Evolutionary conservation across 768 basidiomycete genomes (phyloP), one percentile per base, ranked within the genome.

Genomic region (Mycena filopes): DNA sequence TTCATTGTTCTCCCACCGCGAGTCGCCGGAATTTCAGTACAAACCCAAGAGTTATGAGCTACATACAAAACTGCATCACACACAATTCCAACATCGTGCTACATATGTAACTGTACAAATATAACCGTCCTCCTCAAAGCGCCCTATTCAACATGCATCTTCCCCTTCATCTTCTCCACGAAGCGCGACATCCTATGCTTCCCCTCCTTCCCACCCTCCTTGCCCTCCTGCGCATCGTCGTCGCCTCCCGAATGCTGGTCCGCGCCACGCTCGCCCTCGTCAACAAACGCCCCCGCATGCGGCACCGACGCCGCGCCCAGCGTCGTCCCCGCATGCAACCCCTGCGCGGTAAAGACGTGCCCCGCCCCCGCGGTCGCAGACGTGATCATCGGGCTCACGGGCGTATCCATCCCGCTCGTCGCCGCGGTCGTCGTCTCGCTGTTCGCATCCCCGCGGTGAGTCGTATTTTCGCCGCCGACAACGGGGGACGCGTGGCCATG

Each of bases 111-210:
- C n/a, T n/a, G n/a, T n/a, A n/a, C n/a, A n/a, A n/a, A n/a, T n/a
- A n/a, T n/a, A n/a, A n/a, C n/a, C n/a, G n/a, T n/a, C n/a, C n/a
- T 33, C 31, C 5, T 33, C 31, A 33, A 33, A 33, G 12, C 7
- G 31, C 31, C 36, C 29, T 26, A 55, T 20, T 26, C 40, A 43
- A 54, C 53, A 43, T 55, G 53, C 40, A 55, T 55, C 53, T 55
- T 55, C 25, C 9, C 53, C 41, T 55, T 55, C 41, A 55, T 18
- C 20, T 42, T 55, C 40, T 38, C 53, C 23, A 55, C 53, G 26
- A 55, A 43, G 4, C 41, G 26, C 40, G 53, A 55, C 20, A 41
- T 26, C 26, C 42, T 40, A 7, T 38, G 23, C 25, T 26, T 18
- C 1, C 25, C 26, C 40, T 41, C 40, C 1, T 10, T 16, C 13